Evolutionary conservation across 805 yeast species (phyloP).

Genomic region (Monosporozyma unispora): DNA sequence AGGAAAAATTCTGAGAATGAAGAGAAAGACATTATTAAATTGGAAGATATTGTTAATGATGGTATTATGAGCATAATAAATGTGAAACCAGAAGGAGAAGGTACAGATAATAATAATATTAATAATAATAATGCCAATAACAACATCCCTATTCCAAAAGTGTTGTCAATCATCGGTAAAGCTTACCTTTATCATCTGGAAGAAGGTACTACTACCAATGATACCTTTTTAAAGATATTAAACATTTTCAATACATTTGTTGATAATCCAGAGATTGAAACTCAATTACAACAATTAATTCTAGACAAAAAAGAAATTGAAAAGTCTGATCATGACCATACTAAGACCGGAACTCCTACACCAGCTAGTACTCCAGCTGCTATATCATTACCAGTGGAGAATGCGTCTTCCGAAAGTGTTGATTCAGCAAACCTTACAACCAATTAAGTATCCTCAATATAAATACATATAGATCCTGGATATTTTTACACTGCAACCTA

Average conservation of each 20-base stretch:
- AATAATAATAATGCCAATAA: background rate
- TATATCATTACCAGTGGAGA: background rate
- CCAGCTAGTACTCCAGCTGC: background rate
- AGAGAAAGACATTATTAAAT: conserved; percentile 29
- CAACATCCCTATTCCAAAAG: conserved; percentile 49
- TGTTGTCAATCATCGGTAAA: conserved; percentile 59
- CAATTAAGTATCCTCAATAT: background rate
- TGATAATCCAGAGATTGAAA: conserved; percentile 33
- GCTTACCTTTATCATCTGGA: conserved; percentile 44
- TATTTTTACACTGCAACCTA: background rate
- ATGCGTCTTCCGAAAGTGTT: background rate
- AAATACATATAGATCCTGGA: background rate
- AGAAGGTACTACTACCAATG: conserved; percentile 29
- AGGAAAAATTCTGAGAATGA: conserved; percentile 24
- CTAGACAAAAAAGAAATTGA: conserved; percentile 31
- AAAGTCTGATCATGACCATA: background rate
- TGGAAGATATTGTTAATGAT: conserved; percentile 54
- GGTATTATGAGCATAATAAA: conserved; percentile 56
- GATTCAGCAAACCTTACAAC: background rate
- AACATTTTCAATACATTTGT: conserved; percentile 33
- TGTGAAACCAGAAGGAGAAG: conserved; percentile 23
- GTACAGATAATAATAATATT: background rate
- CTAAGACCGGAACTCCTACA: background rate
- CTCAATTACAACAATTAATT: conserved; percentile 32
- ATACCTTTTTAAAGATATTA: conserved; percentile 32